Conservation (phyloP, 1,284 basidiomycete species). For the Rhodotorula sp. region DNA sequence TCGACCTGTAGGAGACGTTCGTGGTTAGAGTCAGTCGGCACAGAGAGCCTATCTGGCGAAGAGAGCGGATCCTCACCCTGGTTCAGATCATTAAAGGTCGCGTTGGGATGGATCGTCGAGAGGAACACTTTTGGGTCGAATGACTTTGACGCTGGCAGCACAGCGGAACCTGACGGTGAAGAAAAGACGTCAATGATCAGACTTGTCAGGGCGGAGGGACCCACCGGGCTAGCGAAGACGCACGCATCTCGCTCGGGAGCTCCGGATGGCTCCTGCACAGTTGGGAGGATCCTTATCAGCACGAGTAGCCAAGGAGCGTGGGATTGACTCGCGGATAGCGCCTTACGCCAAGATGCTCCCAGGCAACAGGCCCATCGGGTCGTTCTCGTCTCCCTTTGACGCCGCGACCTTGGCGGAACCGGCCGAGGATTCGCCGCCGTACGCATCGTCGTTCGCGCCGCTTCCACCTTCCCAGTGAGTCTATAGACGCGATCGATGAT, state of each 20-base stretch:
- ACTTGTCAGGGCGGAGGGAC: not conserved
- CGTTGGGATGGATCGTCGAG: constrained; percentile 89
- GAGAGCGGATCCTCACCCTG: constrained; percentile 53
- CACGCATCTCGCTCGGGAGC: constrained; percentile 35
- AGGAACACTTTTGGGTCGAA: constrained; percentile 96
- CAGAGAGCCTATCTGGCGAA: fast-evolving
- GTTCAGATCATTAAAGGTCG: constrained; percentile 86
- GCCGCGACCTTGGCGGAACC: constrained; percentile 11
- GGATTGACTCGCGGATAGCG: too few relatives aligned
- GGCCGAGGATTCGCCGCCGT: not conserved
- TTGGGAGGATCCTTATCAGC: too few relatives aligned
- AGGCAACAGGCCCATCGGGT: constrained; percentile 49
- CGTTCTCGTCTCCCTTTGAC: constrained; percentile 45
- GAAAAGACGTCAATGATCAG: too few relatives aligned
- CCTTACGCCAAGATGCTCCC: constrained; percentile 40
- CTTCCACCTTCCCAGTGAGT: constrained; percentile 25
- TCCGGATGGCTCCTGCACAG: constrained; percentile 31
- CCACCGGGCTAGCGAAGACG: too few relatives aligned
- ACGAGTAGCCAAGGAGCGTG: too few relatives aligned
- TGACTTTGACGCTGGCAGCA: constrained; percentile 83
- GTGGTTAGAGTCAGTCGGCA: not conserved
- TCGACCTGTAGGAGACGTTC: constrained; percentile 9
- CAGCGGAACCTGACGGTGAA: constrained; percentile 45
- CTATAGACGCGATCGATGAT: constrained; percentile 4
- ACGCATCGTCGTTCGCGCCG: constrained; percentile 6